Base-by-base conservation (phyloP, 202 grass and related monocot genomes). In the Setaria viridis region DNA sequence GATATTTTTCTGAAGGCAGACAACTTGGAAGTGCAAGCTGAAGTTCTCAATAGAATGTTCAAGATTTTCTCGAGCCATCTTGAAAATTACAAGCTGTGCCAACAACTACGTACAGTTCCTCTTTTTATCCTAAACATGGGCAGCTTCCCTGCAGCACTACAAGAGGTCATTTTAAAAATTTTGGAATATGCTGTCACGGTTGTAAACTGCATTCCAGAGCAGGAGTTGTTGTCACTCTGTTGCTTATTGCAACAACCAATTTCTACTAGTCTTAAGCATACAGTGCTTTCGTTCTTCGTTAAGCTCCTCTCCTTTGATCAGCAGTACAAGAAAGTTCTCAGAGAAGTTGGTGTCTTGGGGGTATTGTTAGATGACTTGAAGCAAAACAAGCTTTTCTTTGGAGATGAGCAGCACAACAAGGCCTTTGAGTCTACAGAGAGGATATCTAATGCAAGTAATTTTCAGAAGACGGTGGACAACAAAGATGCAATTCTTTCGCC, bases 1-100 rank as follows among this genome's bases (percentile, higher is more conserved):
- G 97, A 99, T 87, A 97, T 99, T 84, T 99, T 99, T 92, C 90
- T 99, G 15, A 99, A 99, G 81, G 97, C 97, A 62, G 94, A 99
- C 71, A 99, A 99, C 86, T 85, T 92, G 59, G 94, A 99, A 89
- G 93, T 97, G 54, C 94, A 99, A 87, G 94, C 92, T 47, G 97
- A 99, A 90, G 97, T 99, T 85, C 89, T 99, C 51, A 97, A 99
- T 85, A 94, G 97, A 93, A 93, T 99, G 94, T 99, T 99, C 77
- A 99, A 94, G 85, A 96, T 99, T 84, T 99, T 99, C 85, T 99
- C 97, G 3, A 94, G 97, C 62, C 97, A 99, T 91, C 90, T 94
- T 85, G 97, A 99, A 83, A 99, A 99, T 70, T 99, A 99, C 74
- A 94, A 90, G 83, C 82, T 99, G 67, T 99, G 97, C 78, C 97